phyloP scores from a whole-genome alignment of 2,329 filamentous ascomycete species.

The Colletotrichum eleusines region DNA sequence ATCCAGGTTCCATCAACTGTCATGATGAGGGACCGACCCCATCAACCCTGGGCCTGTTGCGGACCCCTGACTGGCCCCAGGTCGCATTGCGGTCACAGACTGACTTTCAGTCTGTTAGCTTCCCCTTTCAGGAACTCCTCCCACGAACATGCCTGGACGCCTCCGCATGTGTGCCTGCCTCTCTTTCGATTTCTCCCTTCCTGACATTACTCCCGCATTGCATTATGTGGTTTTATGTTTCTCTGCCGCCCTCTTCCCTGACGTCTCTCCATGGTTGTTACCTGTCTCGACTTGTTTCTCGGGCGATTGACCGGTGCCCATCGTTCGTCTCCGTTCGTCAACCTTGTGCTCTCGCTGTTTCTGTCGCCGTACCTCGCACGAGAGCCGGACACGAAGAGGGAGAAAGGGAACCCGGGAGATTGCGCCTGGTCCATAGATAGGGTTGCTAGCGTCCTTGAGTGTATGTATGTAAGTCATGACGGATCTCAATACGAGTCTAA shows the following conservation, averaged over 20 bases:
- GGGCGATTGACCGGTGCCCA: not conserved
- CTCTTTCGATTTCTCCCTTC: constrained; percentile 19
- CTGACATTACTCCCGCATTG: not conserved
- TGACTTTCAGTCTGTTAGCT: constrained; percentile 42
- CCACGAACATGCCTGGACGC: constrained; percentile 39
- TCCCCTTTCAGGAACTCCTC: constrained; percentile 41
- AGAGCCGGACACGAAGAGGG: constrained; percentile 17
- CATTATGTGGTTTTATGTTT: not conserved
- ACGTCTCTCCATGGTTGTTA: not conserved
- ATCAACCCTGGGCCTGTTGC: constrained; percentile 34
- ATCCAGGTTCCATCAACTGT: constrained; percentile 39
- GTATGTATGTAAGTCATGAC: constrained; percentile 42
- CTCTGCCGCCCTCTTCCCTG: constrained; percentile 5
- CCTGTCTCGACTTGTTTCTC: constrained; percentile 5
- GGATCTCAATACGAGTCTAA: constrained; percentile 40
- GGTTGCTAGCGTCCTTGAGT: constrained; percentile 35
- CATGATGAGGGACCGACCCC: constrained; percentile 38
- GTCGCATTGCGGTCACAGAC: too few species aligned
- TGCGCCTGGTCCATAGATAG: constrained; percentile 35
- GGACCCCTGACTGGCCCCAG: constrained; percentile 37
- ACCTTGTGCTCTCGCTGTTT: constrained; percentile 35
- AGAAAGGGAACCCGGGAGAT: constrained; percentile 37
- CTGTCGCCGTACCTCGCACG: constrained; percentile 4
- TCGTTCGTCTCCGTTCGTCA: constrained; percentile 3
- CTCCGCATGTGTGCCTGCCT: constrained; percentile 39